Evolutionary conservation across 495 filamentous ascomycete species (phyloP).

Genomic region (Penicillium salamii): DNA sequence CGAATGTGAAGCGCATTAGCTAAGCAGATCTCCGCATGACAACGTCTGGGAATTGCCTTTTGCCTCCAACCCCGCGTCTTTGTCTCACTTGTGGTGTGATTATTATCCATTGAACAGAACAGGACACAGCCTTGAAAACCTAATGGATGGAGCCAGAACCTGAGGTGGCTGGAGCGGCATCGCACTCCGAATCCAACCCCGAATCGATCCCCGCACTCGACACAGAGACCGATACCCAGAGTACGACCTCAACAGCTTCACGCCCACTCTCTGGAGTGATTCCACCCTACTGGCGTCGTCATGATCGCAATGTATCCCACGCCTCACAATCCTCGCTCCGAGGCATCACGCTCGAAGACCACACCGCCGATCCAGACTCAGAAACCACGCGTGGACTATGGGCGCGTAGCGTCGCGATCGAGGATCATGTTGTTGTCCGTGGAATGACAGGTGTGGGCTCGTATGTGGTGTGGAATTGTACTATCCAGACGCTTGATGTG

Average conservation of each 20-base stretch:
- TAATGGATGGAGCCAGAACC: slow-evolving; percentile 52
- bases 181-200: slow-evolving; percentile 21
- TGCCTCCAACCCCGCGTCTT: neutral
- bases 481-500: slow-evolving; percentile 67
- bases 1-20: neutral
- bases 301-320: slow-evolving; percentile 38
- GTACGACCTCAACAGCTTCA: slow-evolving; percentile 19
- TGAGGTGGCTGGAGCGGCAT: slow-evolving; percentile 40
- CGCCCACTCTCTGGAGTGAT: slow-evolving; percentile 41
- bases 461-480: slow-evolving; percentile 75
- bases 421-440: slow-evolving; percentile 64
- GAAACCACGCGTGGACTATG: slow-evolving; percentile 62
- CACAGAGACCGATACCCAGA: slow-evolving; percentile 2
- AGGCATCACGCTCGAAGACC: slow-evolving; percentile 65
- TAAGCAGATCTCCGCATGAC: neutral
- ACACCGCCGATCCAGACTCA: slow-evolving; percentile 59
- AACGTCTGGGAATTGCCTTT: too few relatives aligned
- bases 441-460: slow-evolving; percentile 62
- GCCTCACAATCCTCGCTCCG: slow-evolving; percentile 45
- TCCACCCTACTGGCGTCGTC: slow-evolving; percentile 52
- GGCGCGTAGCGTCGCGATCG: slow-evolving; percentile 63
- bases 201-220: slow-evolving; percentile 7
- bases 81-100: too few relatives aligned
- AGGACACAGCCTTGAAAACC: slow-evolving; percentile 20
- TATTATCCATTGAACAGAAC: too few relatives aligned